Base-by-base conservation (phyloP, 1,284 basidiomycete genomes). In the Macrocystidia cucumis region DNA sequence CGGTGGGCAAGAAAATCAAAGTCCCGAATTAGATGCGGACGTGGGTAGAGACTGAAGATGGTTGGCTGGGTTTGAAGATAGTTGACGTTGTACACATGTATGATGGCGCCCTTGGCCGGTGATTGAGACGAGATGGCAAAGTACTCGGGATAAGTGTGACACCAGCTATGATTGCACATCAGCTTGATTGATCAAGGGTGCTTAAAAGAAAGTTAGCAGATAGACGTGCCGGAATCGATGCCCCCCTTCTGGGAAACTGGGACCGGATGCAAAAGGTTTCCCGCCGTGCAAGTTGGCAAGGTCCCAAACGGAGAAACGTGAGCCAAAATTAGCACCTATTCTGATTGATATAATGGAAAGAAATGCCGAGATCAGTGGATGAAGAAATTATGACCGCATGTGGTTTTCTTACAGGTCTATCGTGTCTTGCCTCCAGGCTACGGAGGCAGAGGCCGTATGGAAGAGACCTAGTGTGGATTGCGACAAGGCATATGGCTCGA, bases 241-340 rank as follows among this genome's bases (percentile, higher is more conserved):
- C 2, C 74, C 73, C 2, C 79, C 81, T 43, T 84, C 78, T 20
- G 72, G 60, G 43, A 83, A 82, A 47, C 67, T 77, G 35, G 60
- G 57, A 2, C 78, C 79, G 8, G 69, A 65, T 13, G 67, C 55
- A 40, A 62, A 60, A 1, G 85, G 85, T 45, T 82, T 79, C 11
- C 85, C 84, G 24, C 85, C 85, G 32, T 72, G 67, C 24, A 86
- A 56, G 45, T 72, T 72, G 4, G 72, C 66, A 35, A 84, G 63
- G 51, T 89, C 78, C 86, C 86, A 89, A 22, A 89, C 52, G 9
- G 74, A 69, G 51, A 83, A 86, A 32, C 63, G 67, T 6, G 73
- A 62, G 4, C 81, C 81, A 51, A 78, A 85, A 11, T 74, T 72
- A 18, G 78, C 79, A 29, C 85, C 85, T 30, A 89, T 69, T 37